These are phyloP conservation scores for Mentha longifolia DNA, from an alignment of 257 asterid species.

Conservation along the genomic window DNA sequence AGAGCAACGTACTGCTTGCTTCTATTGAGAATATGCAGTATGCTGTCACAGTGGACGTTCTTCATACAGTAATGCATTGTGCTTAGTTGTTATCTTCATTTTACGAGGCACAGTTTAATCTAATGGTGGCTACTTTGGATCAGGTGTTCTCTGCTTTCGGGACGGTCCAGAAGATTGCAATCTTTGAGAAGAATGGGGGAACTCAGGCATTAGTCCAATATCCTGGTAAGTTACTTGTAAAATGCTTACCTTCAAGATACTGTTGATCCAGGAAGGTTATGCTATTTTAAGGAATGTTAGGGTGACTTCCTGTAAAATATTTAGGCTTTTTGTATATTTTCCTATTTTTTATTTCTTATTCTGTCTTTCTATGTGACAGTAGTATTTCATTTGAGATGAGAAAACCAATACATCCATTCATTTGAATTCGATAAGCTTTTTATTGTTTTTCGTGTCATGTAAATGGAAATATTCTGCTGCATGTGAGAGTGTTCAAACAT, in stretches of 20 bases:
- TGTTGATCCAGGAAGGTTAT: not conserved
- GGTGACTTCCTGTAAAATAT: slow-evolving; percentile 8
- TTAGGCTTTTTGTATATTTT: not conserved
- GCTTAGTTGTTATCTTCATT: slow-evolving; percentile 20
- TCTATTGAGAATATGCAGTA: slow-evolving; percentile 84
- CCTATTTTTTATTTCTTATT: no score
- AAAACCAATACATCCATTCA: no score
- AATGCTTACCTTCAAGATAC: slow-evolving; percentile 15
- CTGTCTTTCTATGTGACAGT: no score
- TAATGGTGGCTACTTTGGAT: slow-evolving; percentile 24
- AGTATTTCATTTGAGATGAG: no score
- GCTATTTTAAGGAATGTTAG: slow-evolving; percentile 10
- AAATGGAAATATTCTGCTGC: no score
- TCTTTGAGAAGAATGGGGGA: slow-evolving; percentile 89
- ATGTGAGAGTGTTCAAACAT: not conserved
- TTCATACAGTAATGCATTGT: slow-evolving; percentile 58
- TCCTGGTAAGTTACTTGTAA: slow-evolving; percentile 62
- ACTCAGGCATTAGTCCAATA: slow-evolving; percentile 82
- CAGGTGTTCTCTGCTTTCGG: slow-evolving; percentile 86
- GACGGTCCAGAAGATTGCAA: slow-evolving; percentile 82
- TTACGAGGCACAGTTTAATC: slow-evolving; percentile 7
- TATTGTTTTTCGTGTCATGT: no score
- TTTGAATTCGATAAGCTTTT: no score
- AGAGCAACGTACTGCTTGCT: slow-evolving; percentile 85
- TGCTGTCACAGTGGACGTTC: slow-evolving; percentile 76